Base-by-base conservation (phyloP, 257 asterid species). In the Solanum peruvianum region DNA sequence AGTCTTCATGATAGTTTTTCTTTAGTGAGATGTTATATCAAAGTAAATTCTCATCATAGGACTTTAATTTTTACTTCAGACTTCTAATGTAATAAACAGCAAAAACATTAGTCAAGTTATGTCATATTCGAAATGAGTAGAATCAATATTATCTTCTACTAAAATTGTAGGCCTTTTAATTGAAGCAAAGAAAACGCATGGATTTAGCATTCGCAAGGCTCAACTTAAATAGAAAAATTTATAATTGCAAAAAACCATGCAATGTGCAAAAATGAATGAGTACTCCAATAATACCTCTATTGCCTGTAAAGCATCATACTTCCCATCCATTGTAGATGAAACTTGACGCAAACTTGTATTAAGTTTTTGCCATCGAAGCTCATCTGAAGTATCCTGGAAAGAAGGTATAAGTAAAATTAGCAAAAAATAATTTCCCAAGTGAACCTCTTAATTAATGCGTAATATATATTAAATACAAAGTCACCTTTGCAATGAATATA, bases 401-500 rank as follows among this genome's bases (percentile, higher is more conserved):
- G 87, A 56, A 87, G 77, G 42, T 35, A 71, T 49, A 82, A 41
- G 66, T 14, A 47, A 84, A 78, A 86, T 83, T 41, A 86, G 62
- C 83, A 25, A 37, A 16, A 73, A 23, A 35, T 23, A 71, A 84
- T 42, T 41, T 44, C 35, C 67, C 29, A 80, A 49, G 69, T 80
- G 67, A 49, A 78, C 20, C 25, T 41, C 60, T 29, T 31, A 80
- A 27, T 29, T 45, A 35, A 73, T 21, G 42, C 2, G 31, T 6
- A 73, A 44, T 47, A 80, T 45, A 45, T 47, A 47, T 80, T 49
- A 47, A 80, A 47, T 49, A 80, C 29, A 10, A 49, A 29, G 44
- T 49, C 87, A 97, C 99, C 99, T 95, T 93, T 67, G 95, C 99
- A 70, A 98, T 95, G 90, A 97, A 97, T 89, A 97, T 93, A 89